These are phyloP conservation scores for Syzygium oleosum DNA, from an alignment of 345 rosid species.

Conservation along the genomic window DNA sequence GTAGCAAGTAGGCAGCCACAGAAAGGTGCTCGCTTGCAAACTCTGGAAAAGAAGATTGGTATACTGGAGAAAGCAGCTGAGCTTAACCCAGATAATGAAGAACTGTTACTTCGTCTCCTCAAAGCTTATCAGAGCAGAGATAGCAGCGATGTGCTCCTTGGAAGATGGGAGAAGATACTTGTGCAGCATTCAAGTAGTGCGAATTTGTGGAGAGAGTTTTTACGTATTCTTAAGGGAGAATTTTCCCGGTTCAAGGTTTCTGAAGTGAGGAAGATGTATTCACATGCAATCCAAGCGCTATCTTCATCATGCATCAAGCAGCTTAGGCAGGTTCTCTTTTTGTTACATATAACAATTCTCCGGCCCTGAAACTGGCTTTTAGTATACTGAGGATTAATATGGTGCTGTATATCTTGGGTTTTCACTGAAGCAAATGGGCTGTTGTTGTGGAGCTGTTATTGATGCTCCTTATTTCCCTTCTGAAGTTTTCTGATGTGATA, in stretches of 20 bases:
- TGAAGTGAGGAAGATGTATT: conserved; percentile 79
- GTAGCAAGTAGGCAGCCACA: conserved; percentile 67
- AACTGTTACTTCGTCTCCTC: conserved; percentile 64
- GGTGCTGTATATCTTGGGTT: not conserved
- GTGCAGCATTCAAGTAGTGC: conserved; percentile 61
- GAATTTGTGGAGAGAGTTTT: conserved; percentile 83
- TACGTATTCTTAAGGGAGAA: conserved; percentile 68
- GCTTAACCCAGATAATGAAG: conserved; percentile 87
- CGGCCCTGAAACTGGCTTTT: not conserved
- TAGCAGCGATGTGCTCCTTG: conserved; percentile 55
- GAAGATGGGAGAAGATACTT: conserved; percentile 82
- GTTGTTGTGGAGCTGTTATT: not conserved
- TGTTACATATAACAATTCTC: not conserved
- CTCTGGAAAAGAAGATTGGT: conserved; percentile 89
- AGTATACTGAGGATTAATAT: not conserved
- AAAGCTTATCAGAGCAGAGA: conserved; percentile 82
- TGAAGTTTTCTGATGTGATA: not conserved
- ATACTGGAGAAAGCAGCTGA: conserved; percentile 86
- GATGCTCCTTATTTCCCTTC: not conserved
- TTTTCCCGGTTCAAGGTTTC: conserved; percentile 94
- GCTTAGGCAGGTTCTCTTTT: conserved; percentile 89
- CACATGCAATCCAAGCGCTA: conserved; percentile 84
- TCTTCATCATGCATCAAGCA: conserved; percentile 73
- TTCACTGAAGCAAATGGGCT: not conserved
- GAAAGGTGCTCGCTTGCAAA: conserved; percentile 84